phyloP scores from a whole-genome alignment of 2,329 filamentous ascomycete genomes.

The Penicillium verrucosum region DNA sequence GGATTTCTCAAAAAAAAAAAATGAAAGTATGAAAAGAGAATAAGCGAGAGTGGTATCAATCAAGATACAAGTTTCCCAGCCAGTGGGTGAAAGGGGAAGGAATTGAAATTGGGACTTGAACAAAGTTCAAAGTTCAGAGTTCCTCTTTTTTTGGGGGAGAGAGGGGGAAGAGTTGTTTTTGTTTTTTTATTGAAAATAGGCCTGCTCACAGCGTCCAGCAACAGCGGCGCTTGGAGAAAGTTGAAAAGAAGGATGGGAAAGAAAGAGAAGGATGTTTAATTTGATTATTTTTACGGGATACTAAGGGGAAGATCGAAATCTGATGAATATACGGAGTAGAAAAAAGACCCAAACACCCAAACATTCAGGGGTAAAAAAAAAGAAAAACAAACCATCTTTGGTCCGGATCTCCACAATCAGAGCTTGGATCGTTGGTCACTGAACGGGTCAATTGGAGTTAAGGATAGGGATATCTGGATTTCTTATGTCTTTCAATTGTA shows the following conservation, averaged over 20 bases:
- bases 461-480: conserved; percentile 5
- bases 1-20: not conserved
- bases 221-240: conserved; percentile 34
- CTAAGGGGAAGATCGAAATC: not conserved
- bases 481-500: no score
- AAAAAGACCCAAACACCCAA: not conserved
- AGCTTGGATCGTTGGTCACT: conserved; percentile 13
- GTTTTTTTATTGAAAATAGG: conserved; percentile 17
- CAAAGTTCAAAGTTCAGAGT: conserved; percentile 4
- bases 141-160: conserved; percentile 9
- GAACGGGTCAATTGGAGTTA: conserved; percentile 9
- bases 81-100: conserved; percentile 23
- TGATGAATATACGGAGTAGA: not conserved
- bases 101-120: conserved; percentile 19
- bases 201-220: conserved; percentile 39
- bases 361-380: conserved; percentile 25
- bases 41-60: conserved; percentile 19
- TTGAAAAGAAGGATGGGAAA: conserved; percentile 15
- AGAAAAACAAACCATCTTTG: no score
- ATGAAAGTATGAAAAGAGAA: not conserved
- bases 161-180: not conserved
- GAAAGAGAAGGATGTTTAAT: conserved; percentile 1
- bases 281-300: not conserved
- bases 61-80: conserved; percentile 29
- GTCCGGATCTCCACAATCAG: conserved; percentile 17